Percentiles rank a stretch among this genome's conserved stretches.
phyloP scores from a whole-genome alignment of 1,139 yeast genomes.

The Magnusiomyces fungicola region DNA sequence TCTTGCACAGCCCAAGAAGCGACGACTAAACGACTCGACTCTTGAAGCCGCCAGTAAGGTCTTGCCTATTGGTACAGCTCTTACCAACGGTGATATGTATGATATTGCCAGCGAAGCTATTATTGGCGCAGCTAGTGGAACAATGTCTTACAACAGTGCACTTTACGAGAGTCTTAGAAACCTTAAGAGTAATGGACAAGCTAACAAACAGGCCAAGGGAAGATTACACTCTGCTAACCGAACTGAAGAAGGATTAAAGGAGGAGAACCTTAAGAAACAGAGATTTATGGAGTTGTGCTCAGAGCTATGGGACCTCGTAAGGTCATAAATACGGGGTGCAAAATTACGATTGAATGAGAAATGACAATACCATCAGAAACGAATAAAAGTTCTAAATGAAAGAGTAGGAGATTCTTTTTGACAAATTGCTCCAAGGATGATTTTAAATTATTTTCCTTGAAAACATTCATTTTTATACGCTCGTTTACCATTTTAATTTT shows the following conservation, averaged over 20 bases:
- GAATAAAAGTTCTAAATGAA: no score
- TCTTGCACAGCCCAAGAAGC: conserved; percentile 7
- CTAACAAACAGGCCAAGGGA: neutral
- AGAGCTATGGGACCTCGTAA: conserved; percentile 28
- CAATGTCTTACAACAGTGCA: neutral
- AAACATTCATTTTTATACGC: no score
- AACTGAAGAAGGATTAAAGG: neutral
- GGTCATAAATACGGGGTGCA: no score
- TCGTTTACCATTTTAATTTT: no score
- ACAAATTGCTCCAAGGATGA: no score
- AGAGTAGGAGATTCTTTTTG: no score
- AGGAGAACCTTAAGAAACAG: conserved; percentile 17
- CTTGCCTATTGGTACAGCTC: neutral
- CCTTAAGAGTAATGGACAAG: neutral
- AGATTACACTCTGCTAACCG: neutral
- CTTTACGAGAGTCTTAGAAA: neutral
- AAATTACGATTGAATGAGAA: no score
- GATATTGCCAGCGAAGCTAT: neutral
- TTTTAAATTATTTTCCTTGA: no score
- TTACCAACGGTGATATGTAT: neutral
- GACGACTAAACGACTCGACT: neutral
- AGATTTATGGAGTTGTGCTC: conserved; percentile 27
- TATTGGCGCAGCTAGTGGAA: neutral
- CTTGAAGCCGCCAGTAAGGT: neutral
- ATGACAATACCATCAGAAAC: no score